A percentile compares a stretch with the other conserved stretches of the same genome.
Evolutionary conservation across 108 stramenopile genomes (phyloP).

Genomic region (Fragilariopsis cylindrus): DNA sequence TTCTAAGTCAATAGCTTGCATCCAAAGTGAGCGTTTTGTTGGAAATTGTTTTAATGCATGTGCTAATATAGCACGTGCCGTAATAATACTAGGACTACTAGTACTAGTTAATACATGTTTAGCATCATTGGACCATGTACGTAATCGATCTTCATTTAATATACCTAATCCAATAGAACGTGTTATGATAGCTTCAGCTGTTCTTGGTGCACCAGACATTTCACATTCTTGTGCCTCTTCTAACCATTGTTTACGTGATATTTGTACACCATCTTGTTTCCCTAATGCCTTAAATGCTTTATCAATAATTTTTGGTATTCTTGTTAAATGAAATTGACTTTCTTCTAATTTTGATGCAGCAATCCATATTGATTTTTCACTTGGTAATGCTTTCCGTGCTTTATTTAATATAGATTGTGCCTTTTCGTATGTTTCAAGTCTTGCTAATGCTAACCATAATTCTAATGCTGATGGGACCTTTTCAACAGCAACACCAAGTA

Average conservation of each 20-base stretch:
- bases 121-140: conserved; percentile 98
- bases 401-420: conserved; percentile 94
- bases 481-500: conserved; percentile 94
- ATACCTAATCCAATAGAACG: conserved; percentile 88
- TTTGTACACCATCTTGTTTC: conserved; percentile 69
- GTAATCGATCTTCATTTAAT: conserved; percentile 88
- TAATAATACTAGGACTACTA: conserved; percentile 64
- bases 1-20: conserved; percentile 92
- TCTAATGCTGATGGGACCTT: conserved; percentile 95
- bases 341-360: conserved; percentile 98
- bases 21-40: conserved; percentile 84
- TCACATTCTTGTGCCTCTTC: conserved; percentile 89
- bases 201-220: conserved; percentile 78
- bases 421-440: conserved; percentile 96
- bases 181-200: conserved; percentile 88
- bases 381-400: conserved; percentile 90
- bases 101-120: conserved; percentile 51
- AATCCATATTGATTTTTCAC: conserved; percentile 94
- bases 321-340: conserved; percentile 77
- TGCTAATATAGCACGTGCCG: conserved; percentile 87
- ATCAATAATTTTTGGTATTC: conserved; percentile 77
- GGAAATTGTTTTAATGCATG: conserved; percentile 81
- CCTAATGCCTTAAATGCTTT: conserved; percentile 74
- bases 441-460: conserved; percentile 97
- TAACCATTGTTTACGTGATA: conserved; percentile 89